Percentiles rank a stretch among this genome's conserved stretches.
Evolutionary conservation across 495 filamentous ascomycete species (phyloP).

Genomic region (Aspergillus baeticus): DNA sequence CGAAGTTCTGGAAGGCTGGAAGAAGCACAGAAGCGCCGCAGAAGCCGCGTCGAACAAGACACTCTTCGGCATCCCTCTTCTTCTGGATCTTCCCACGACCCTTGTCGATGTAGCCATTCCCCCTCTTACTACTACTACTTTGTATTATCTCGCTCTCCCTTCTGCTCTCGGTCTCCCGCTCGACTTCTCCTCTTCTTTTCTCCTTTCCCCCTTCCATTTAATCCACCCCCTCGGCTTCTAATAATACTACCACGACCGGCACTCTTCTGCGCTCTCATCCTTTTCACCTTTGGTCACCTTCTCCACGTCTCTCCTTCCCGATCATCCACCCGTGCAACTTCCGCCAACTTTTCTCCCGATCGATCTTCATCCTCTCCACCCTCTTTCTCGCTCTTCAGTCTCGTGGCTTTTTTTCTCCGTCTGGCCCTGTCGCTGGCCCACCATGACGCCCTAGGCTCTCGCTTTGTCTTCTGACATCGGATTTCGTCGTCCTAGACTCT

Average conservation of each 20-base stretch:
- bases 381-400: slow-evolving; percentile 6
- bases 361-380: slow-evolving; percentile 17
- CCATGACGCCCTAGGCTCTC: slow-evolving; percentile 27
- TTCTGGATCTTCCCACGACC: background rate
- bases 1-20: slow-evolving; percentile 27
- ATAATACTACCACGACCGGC: background rate
- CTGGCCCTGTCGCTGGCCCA: slow-evolving; percentile 25
- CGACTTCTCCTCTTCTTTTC: slow-evolving; percentile 6
- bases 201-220: background rate
- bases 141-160: background rate
- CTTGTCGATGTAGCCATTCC: background rate
- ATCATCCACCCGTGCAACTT: background rate
- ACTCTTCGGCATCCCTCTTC: background rate
- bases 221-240: background rate
- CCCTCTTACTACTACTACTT: background rate
- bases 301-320: slow-evolving; percentile 7
- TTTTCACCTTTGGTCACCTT: slow-evolving; percentile 5
- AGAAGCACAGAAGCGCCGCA: slow-evolving; percentile 13
- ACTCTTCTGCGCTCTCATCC: background rate
- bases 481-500: slow-evolving; percentile 13
- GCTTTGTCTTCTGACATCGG: slow-evolving; percentile 14
- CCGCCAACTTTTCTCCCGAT: slow-evolving; percentile 11
- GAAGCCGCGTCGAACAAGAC: background rate
- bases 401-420: slow-evolving; percentile 24
- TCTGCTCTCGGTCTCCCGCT: background rate